A percentile compares a stretch with the other conserved stretches of the same genome.
Conservation (phyloP, 768 basidiomycete genomes). For the Mycena filopes region DNA sequence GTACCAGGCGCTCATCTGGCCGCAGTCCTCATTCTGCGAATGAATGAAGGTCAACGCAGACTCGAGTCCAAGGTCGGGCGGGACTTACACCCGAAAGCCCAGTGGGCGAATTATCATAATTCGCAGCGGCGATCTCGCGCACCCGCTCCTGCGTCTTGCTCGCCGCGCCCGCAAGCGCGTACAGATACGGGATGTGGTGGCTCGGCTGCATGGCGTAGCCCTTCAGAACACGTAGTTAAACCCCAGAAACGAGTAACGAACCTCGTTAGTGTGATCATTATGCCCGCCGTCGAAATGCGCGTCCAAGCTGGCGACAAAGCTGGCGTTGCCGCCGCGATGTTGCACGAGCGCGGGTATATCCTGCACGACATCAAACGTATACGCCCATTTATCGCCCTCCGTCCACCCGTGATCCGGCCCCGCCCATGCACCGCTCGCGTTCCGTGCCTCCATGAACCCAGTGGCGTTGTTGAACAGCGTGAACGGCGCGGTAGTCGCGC, state of each 20-base stretch:
- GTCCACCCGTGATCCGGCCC: slow-evolving; percentile 82
- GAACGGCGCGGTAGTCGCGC: slow-evolving; percentile 67
- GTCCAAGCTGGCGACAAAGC: slow-evolving; percentile 75
- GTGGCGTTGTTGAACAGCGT: slow-evolving; percentile 74
- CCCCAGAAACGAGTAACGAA: slow-evolving; percentile 35
- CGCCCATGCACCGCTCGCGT: slow-evolving; percentile 76
- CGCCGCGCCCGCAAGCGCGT: slow-evolving; percentile 76
- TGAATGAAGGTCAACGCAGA: too few species aligned
- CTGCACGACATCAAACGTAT: slow-evolving; percentile 69
- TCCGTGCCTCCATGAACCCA: slow-evolving; percentile 86
- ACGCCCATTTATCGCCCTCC: slow-evolving; percentile 81
- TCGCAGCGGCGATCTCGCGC: slow-evolving; percentile 66
- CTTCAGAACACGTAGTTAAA: not conserved
- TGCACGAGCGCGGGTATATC: slow-evolving; percentile 61
- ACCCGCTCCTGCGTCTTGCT: slow-evolving; percentile 78
- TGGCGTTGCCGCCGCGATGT: slow-evolving; percentile 70
- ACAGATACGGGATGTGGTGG: slow-evolving; percentile 88
- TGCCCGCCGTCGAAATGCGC: slow-evolving; percentile 69
- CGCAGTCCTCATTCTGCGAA: slow-evolving; percentile 87
- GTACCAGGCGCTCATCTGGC: slow-evolving; percentile 93
- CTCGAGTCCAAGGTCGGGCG: not conserved
- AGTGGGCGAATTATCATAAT: slow-evolving; percentile 75
- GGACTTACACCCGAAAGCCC: slow-evolving; percentile 76
- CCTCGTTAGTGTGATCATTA: slow-evolving; percentile 88
- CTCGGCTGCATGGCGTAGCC: slow-evolving; percentile 63